Conservation (phyloP, 495 filamentous ascomycete species). For the Thermothielavioides terrestris region DNA sequence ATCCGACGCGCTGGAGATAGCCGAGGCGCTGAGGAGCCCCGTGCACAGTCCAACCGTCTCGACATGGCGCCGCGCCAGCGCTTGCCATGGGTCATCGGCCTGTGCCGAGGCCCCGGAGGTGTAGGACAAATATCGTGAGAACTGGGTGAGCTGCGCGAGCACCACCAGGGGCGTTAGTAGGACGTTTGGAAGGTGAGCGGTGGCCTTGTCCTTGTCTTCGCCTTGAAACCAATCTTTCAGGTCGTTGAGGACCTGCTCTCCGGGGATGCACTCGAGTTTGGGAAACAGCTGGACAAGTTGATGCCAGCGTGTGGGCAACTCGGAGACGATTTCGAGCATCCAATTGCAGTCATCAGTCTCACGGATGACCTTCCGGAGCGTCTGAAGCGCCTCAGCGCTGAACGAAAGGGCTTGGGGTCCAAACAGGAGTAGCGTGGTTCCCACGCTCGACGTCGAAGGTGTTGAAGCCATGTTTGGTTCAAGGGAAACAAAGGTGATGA, state of each 20-base stretch:
- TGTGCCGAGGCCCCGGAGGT: not conserved
- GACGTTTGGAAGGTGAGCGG: not conserved
- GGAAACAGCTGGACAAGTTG: not conserved
- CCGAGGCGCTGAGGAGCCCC: not conserved
- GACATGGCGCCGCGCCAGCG: not conserved
- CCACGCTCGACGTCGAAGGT: not conserved
- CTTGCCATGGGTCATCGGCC: not conserved
- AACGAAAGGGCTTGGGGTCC: not conserved
- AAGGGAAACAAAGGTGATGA: not conserved
- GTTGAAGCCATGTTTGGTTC: not conserved
- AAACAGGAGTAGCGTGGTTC: not conserved
- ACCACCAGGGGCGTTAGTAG: not conserved
- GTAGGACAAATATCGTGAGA: not conserved
- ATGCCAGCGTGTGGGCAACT: not conserved
- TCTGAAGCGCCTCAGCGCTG: not conserved
- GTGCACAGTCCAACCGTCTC: not conserved
- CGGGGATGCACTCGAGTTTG: not conserved
- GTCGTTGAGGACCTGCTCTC: not conserved
- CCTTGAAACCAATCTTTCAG: not conserved
- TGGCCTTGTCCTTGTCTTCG: not conserved
- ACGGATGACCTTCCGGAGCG: not conserved
- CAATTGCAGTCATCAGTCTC: not conserved
- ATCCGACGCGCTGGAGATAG: not conserved
- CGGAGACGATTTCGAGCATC: not conserved
- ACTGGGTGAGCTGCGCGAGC: not conserved